Evolutionary conservation across 768 basidiomycete genomes (phyloP).

Genomic region (Rhodotorula toruloides): DNA sequence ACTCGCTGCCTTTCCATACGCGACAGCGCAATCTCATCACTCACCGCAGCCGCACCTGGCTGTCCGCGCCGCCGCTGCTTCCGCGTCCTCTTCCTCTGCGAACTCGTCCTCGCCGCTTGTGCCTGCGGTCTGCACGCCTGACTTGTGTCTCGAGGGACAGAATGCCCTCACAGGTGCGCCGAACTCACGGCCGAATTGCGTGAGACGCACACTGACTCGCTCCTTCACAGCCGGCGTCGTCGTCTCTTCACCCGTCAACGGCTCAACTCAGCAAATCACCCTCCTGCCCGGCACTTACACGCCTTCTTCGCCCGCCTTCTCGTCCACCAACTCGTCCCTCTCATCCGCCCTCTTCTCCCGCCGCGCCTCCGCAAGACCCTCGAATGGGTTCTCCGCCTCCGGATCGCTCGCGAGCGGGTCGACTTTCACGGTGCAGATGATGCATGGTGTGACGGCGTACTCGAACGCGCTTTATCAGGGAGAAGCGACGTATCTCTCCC

Average conservation of each 20-base stretch:
- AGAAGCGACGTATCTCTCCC: constrained; percentile 56
- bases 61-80: too few relatives aligned
- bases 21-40: too few relatives aligned
- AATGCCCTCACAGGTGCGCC: constrained; percentile 30
- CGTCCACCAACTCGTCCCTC: constrained; percentile 2
- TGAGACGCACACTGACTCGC: neutral
- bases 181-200: too few relatives aligned
- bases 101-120: neutral
- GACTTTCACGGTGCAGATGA: constrained; percentile 54
- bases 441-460: constrained; percentile 66
- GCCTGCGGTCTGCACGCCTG: constrained; percentile 31
- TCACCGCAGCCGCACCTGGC: too few relatives aligned
- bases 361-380: neutral
- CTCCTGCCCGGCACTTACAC: constrained; percentile 39
- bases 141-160: constrained; percentile 22
- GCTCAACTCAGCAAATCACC: constrained; percentile 8
- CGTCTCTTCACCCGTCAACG: constrained; percentile 5
- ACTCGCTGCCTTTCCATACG: too few relatives aligned
- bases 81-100: too few relatives aligned
- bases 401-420: constrained; percentile 31
- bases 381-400: constrained; percentile 56
- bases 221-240: constrained; percentile 18
- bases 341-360: constrained; percentile 9
- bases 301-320: constrained; percentile 16
- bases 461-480: constrained; percentile 62